Evolutionary conservation across 768 basidiomycete species (phyloP).

Genomic region (Rhizopogon salebrosus): DNA sequence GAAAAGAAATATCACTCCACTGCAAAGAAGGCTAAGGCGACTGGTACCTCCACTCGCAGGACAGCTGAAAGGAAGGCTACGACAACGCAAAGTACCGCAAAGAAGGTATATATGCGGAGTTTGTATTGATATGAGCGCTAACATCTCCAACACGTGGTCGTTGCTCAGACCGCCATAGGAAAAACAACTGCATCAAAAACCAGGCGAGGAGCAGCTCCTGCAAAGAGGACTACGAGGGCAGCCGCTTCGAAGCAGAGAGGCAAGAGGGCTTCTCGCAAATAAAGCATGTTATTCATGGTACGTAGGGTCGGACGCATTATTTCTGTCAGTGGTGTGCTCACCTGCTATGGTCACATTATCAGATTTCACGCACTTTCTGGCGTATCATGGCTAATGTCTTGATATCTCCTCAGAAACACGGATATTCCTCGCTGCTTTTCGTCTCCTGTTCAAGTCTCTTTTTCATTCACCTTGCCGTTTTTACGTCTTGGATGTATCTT

Average conservation of each 20-base stretch:
- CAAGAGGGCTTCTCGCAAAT: background rate
- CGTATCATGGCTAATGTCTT: background rate
- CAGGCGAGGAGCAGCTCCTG: background rate
- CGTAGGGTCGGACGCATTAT: background rate
- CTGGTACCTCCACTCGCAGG: slow-evolving; percentile 6
- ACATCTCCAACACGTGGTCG: background rate
- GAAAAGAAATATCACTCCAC: slow-evolving; percentile 18
- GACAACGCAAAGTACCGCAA: slow-evolving; percentile 2
- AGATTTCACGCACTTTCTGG: slow-evolving; percentile 1
- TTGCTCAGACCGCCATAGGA: background rate
- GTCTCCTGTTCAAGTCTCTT: background rate
- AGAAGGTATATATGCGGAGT: slow-evolving; percentile 6
- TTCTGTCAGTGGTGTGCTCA: background rate
- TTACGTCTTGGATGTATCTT: background rate
- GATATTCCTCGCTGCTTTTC: background rate
- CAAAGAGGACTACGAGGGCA: background rate
- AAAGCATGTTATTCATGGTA: slow-evolving; percentile 2
- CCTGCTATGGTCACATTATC: background rate
- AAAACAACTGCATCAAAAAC: background rate
- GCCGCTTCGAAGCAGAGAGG: background rate
- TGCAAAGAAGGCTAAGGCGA: slow-evolving; percentile 20
- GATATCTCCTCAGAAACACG: slow-evolving; percentile 1
- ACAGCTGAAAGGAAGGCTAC: slow-evolving; percentile 3
- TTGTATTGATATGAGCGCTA: background rate
- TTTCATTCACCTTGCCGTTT: background rate